A percentile compares a stretch with the other conserved stretches of the same genome.
Evolutionary conservation across 2,329 filamentous ascomycete genomes (phyloP).

Genomic region (Aspergillus versicolor): DNA sequence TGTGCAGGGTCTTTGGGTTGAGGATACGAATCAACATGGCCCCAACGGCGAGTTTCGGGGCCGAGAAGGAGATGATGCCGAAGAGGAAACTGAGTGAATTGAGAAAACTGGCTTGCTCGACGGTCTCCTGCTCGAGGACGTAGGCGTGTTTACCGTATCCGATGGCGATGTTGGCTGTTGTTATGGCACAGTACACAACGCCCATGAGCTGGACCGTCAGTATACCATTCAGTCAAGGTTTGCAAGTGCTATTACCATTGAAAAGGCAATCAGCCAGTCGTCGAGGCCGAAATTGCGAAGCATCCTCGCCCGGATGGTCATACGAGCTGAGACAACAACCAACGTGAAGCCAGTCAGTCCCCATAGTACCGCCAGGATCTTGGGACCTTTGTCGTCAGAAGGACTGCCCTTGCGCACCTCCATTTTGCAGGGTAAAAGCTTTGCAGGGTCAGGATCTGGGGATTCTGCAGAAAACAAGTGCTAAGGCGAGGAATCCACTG

Average conservation of each 20-base stretch:
- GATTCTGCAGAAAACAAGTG: too few species aligned
- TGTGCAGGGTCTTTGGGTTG: constrained; percentile 23
- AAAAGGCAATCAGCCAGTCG: constrained; percentile 38
- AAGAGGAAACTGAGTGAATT: constrained; percentile 29
- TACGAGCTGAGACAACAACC: constrained; percentile 31
- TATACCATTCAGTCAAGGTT: constrained; percentile 1
- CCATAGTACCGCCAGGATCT: constrained; percentile 33
- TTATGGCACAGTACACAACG: constrained; percentile 23
- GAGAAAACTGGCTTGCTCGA: constrained; percentile 25
- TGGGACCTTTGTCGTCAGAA: constrained; percentile 35
- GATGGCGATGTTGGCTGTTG: constrained; percentile 33
- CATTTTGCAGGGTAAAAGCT: neutral
- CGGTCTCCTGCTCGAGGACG: constrained; percentile 29
- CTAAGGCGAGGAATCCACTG: neutral
- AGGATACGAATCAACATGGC: constrained; percentile 28
- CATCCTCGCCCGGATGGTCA: constrained; percentile 34
- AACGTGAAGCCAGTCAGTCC: constrained; percentile 31
- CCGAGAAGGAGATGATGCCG: constrained; percentile 29
- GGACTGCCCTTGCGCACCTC: constrained; percentile 7
- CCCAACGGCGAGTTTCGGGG: constrained; percentile 31
- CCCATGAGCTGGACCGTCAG: constrained; percentile 12
- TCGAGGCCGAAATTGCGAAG: constrained; percentile 37
- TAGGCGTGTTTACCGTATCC: constrained; percentile 44
- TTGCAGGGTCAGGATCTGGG: neutral
- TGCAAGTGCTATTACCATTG: constrained; percentile 25